Percentiles rank a stretch among this genome's conserved stretches.
Evolutionary conservation across 257 asterid species (phyloP).

Genomic region (Ajuga chamaepitys): DNA sequence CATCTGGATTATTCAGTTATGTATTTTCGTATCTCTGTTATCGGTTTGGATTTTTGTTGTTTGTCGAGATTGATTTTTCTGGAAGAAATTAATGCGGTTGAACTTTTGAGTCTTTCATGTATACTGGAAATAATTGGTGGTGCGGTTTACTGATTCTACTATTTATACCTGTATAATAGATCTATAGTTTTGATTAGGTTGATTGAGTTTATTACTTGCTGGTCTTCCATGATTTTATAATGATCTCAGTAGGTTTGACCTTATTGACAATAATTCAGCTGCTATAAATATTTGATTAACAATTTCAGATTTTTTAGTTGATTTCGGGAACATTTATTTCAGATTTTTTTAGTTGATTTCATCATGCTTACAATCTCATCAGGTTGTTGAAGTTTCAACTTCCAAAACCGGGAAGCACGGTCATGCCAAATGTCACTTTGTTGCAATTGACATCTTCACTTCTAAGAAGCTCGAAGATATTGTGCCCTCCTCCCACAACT

Average conservation of each 20-base stretch:
- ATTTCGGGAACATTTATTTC: not conserved
- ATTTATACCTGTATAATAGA: not conserved
- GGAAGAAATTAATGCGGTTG: no score
- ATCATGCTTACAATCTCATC: not conserved
- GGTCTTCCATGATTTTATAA: not conserved
- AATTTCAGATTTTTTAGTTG: not conserved
- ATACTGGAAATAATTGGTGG: no score
- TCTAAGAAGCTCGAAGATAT: conserved; percentile 91
- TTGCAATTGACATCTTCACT: conserved; percentile 79
- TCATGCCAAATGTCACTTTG: conserved; percentile 91
- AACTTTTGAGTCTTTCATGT: no score
- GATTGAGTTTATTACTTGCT: no score
- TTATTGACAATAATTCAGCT: not conserved
- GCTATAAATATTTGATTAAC: no score
- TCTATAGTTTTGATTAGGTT: not conserved
- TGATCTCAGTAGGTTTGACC: not conserved
- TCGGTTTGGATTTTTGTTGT: not conserved
- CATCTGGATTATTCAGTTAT: not conserved
- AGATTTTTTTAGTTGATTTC: not conserved
- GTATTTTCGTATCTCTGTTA: not conserved
- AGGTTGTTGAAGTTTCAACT: conserved; percentile 95
- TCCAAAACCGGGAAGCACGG: conserved; percentile 98
- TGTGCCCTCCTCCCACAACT: conserved; percentile 93
- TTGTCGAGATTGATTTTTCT: no score
- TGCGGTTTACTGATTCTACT: not conserved